These are phyloP conservation scores for Senna siamea DNA, from an alignment of 306 rosid genomes.

Conservation along the genomic window DNA sequence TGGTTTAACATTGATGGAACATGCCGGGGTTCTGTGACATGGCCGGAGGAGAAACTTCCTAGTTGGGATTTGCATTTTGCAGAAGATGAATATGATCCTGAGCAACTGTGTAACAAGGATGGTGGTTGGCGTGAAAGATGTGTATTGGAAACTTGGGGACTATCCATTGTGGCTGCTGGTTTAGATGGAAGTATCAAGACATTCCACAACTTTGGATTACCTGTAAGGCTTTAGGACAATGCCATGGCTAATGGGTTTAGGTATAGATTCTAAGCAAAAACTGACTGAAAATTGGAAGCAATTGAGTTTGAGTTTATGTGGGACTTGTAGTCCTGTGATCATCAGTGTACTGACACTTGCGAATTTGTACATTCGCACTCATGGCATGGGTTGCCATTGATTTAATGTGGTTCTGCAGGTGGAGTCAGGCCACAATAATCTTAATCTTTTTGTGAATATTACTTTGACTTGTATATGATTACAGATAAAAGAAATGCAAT, in stretches of 20 bases:
- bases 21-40: slow-evolving; percentile 58
- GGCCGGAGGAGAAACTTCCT: slow-evolving; percentile 81
- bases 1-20: slow-evolving; percentile 63
- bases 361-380: slow-evolving; percentile 41
- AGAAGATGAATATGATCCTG: slow-evolving; percentile 45
- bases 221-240: slow-evolving; percentile 54
- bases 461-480: background rate
- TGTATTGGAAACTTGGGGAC: slow-evolving; percentile 68
- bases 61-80: slow-evolving; percentile 39
- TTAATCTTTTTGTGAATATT: slow-evolving; percentile 22
- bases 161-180: slow-evolving; percentile 64
- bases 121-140: too few relatives aligned
- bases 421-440: slow-evolving; percentile 15
- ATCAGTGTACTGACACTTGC: too few relatives aligned
- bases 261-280: slow-evolving; percentile 9
- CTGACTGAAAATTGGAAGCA: background rate
- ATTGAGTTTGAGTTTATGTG: too few relatives aligned
- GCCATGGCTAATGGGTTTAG: background rate
- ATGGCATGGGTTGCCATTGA: slow-evolving; percentile 21
- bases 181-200: slow-evolving; percentile 72
- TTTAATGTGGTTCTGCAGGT: slow-evolving; percentile 43
- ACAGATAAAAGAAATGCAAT: slow-evolving; percentile 21
- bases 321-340: too few relatives aligned
- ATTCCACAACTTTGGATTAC: slow-evolving; percentile 82
- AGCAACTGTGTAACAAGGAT: too few relatives aligned